Evolutionary conservation across 441 rosid genomes (phyloP).

Genomic region (Melastoma candidum): DNA sequence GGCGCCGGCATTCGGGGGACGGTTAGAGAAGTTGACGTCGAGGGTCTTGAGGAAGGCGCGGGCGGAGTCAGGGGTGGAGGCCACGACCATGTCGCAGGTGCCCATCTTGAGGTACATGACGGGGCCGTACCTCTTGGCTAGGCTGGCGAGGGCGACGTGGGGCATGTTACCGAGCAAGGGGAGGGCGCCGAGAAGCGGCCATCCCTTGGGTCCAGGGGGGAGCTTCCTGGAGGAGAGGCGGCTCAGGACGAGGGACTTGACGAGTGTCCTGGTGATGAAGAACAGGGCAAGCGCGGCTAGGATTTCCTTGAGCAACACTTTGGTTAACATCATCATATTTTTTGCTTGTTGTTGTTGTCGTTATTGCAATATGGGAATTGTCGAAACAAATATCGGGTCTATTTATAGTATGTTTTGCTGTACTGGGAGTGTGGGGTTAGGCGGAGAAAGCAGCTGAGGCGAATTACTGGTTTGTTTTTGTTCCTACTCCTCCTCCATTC

Average conservation of each 20-base stretch:
- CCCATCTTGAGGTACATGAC: slow-evolving; percentile 13
- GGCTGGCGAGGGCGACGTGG: slow-evolving; percentile 1
- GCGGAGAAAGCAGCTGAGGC: too few relatives aligned
- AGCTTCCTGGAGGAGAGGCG: slow-evolving; percentile 1
- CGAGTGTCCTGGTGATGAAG: too few relatives aligned
- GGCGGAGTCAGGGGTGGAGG: slow-evolving; percentile 9
- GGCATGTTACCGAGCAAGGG: slow-evolving; percentile 12
- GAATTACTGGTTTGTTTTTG: too few relatives aligned
- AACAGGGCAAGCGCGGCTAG: too few relatives aligned
- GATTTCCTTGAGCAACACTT: too few relatives aligned
- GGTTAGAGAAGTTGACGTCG: slow-evolving; percentile 2
- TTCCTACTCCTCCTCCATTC: too few relatives aligned
- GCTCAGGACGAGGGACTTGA: neutral
- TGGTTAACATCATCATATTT: too few relatives aligned
- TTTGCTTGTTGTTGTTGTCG: too few relatives aligned
- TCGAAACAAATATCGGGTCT: too few relatives aligned
- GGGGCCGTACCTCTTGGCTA: slow-evolving; percentile 8
- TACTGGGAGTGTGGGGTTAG: too few relatives aligned
- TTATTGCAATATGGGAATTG: too few relatives aligned
- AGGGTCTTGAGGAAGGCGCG: slow-evolving; percentile 4
- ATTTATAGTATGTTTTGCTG: too few relatives aligned
- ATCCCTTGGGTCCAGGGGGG: slow-evolving; percentile 9
- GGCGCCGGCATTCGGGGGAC: neutral
- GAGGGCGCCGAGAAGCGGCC: slow-evolving; percentile 13
- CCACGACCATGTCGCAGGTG: slow-evolving; percentile 9